phyloP scores from a whole-genome alignment of 2,329 filamentous ascomycete species.

The Dothideomycetes sp. region DNA sequence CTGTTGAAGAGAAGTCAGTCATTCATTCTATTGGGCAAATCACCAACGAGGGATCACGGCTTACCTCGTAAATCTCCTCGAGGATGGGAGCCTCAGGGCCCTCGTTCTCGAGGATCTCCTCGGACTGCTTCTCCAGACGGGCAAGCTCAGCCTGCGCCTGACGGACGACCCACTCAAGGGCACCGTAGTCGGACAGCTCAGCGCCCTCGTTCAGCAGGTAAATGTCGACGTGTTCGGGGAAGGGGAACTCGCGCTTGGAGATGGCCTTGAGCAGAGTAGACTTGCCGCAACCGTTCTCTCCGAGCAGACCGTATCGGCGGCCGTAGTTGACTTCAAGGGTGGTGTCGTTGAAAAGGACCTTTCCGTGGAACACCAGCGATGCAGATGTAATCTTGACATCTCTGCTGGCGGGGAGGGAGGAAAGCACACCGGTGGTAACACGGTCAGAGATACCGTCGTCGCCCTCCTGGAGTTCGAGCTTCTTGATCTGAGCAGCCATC shows the following conservation, averaged over 20 bases:
- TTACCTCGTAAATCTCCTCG: constrained; percentile 90
- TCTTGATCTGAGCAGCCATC: constrained; percentile 68
- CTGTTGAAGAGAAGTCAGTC: constrained; percentile 42
- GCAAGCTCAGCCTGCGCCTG: constrained; percentile 92
- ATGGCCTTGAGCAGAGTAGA: constrained; percentile 96
- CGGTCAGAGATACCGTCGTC: constrained; percentile 92
- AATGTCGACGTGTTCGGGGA: constrained; percentile 94
- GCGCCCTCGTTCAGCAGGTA: constrained; percentile 97
- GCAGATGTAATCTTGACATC: constrained; percentile 95
- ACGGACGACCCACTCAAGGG: constrained; percentile 91
- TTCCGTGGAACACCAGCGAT: constrained; percentile 94
- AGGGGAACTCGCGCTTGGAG: constrained; percentile 82
- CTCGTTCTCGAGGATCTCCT: constrained; percentile 81
- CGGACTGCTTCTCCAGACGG: constrained; percentile 75
- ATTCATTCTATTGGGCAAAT: constrained; percentile 8
- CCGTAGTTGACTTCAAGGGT: constrained; percentile 88
- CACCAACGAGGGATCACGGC: constrained; percentile 20
- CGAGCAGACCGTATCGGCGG: constrained; percentile 85
- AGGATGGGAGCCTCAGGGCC: constrained; percentile 84
- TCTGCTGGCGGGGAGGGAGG: constrained; percentile 72
- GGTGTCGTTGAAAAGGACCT: constrained; percentile 87
- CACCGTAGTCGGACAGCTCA: constrained; percentile 75
- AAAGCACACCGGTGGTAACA: constrained; percentile 92
- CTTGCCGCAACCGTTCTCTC: constrained; percentile 99
- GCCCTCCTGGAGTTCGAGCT: constrained; percentile 86